phyloP scores from a whole-genome alignment of 2,329 filamentous ascomycete species.

The Cercospora berteroae region DNA sequence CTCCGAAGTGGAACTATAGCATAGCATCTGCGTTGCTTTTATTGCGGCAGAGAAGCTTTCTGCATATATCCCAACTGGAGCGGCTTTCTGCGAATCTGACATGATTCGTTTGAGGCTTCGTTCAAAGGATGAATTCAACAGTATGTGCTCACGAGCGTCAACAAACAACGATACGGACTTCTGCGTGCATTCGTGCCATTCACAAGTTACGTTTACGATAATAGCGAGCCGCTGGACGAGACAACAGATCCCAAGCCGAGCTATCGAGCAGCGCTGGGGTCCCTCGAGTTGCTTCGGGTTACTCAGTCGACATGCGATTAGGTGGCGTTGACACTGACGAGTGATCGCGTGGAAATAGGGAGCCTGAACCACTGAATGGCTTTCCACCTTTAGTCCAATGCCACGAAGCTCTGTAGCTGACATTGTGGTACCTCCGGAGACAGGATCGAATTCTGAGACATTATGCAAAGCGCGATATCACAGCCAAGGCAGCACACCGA shows the following conservation, averaged over 20 bases:
- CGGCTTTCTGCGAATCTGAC: neutral
- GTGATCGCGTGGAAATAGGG: neutral
- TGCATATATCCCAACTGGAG: neutral
- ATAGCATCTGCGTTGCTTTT: neutral
- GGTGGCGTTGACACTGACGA: neutral
- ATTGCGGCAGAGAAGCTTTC: neutral
- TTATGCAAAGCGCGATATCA: neutral
- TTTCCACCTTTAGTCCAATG: neutral
- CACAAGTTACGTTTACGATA: neutral
- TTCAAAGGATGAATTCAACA: neutral
- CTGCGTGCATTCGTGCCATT: too few relatives aligned
- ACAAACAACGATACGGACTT: neutral
- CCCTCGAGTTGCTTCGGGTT: neutral
- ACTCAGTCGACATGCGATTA: neutral
- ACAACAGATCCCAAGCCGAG: neutral
- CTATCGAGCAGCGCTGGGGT: neutral
- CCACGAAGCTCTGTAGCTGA: neutral
- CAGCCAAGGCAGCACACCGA: neutral
- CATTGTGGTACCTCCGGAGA: neutral
- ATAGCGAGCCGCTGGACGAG: neutral
- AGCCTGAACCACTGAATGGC: neutral
- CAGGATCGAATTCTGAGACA: neutral
- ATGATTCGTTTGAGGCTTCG: neutral
- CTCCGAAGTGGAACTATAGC: conserved; percentile 31
- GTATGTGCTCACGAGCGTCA: neutral